A percentile compares a stretch with the other conserved stretches of the same genome.
Conservation (phyloP, 208 protist genomes). For the Trypanosoma vivax region DNA sequence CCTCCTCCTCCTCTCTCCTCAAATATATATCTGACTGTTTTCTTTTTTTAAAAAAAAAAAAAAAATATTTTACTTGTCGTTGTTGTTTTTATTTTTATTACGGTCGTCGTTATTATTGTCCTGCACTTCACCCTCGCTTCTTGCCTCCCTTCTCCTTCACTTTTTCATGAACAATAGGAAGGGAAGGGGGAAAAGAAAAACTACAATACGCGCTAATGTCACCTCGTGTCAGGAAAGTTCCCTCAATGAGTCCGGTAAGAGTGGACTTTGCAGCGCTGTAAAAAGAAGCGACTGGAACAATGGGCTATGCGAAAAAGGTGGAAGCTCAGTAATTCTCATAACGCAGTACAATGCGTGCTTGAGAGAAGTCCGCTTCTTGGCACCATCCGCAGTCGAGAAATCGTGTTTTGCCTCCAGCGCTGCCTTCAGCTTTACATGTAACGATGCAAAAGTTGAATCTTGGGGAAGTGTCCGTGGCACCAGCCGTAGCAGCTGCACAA, state of each 20-base stretch:
- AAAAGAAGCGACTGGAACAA: constrained; percentile 34
- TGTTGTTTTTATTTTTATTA: no score
- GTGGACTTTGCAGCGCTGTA: constrained; percentile 15
- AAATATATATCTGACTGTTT: no score
- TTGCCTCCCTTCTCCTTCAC: not conserved
- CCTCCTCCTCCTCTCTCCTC: not conserved
- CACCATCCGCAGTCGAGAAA: constrained; percentile 1
- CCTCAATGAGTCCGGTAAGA: constrained; percentile 23
- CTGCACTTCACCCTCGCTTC: no score
- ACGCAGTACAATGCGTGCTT: constrained; percentile 34
- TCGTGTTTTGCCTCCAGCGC: constrained; percentile 25
- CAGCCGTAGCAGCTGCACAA: constrained; percentile 40
- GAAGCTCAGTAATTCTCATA: constrained; percentile 23
- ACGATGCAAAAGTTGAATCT: constrained; percentile 15
- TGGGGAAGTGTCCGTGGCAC: constrained; percentile 23
- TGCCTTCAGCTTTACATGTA: constrained; percentile 36
- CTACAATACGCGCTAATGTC: not conserved
- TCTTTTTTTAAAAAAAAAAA: no score
- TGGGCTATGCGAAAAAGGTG: constrained; percentile 26
- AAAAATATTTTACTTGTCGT: no score
- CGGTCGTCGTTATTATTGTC: no score
- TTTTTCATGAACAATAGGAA: not conserved
- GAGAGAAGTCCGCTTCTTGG: constrained; percentile 25
- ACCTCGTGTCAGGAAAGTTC: constrained; percentile 1
- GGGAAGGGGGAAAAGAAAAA: not conserved